Evolutionary conservation across 768 basidiomycete species (phyloP), one percentile per base, ranked within the genome.

Genomic region (Rhizopogon vulgaris): DNA sequence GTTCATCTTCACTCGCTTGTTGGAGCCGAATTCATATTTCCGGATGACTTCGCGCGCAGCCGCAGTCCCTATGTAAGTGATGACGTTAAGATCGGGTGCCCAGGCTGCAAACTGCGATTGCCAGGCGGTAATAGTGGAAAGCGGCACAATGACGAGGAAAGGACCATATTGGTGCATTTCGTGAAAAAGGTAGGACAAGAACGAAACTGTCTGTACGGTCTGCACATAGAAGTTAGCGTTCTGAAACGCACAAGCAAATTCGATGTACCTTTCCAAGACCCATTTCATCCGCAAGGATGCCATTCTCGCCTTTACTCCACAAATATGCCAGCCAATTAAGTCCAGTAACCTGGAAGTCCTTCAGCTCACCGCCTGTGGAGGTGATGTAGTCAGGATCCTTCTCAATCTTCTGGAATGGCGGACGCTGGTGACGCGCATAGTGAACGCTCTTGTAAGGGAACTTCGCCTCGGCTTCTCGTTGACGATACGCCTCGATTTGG

Each of bases 251-350:
- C 0, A 34, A 43, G 53, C 15, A 52, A 27, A 9, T n/a, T 58
- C 22, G 30, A 25, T 25, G 17, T 56, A 88, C 80, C 82, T 99
- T 99, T 49, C 96, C 96, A 24, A 99, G 86, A 66, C 96, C 96
- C 96, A 98, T 99, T 78, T 99, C 96, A 63, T 99, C 96, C 1
- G 96, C 96, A 34, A 99, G 73, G 53, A 99, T 96, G 17, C 96
- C 96, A 64, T 98, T 98, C 60, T 95, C 88, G 8, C 90, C 90
- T 59, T 91, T 84, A 58, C 80, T 84, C 96, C 96, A 98, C 14
- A 94, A 74, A 69, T 95, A 98, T 4, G 91, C 87, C n/a, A 99
- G 78, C 96, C 96, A 99, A 65, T 99, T 99, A 56, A 99, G 77
- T 22, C 96, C 96, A 2, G 93, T 96, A 38, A 98, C 76, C 73